These are phyloP conservation scores for Saturnispora quitensis DNA, from an alignment of 805 yeast species.

Conservation along the genomic window DNA sequence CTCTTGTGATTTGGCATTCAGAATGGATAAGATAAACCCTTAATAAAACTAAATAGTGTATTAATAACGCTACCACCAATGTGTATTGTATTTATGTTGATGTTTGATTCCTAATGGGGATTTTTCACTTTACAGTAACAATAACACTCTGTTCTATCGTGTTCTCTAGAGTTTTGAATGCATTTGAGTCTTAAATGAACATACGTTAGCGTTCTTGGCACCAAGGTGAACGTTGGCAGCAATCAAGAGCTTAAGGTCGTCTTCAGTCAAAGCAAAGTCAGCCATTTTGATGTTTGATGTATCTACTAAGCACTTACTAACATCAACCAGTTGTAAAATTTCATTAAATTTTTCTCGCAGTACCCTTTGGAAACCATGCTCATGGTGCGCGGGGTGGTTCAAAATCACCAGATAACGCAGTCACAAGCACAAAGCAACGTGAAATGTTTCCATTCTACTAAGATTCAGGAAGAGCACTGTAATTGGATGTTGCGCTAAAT, in stretches of 20 bases:
- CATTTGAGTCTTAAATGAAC: constrained; percentile 25
- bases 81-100: neutral
- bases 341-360: constrained; percentile 7
- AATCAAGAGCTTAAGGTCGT: constrained; percentile 97
- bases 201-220: constrained; percentile 98
- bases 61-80: neutral
- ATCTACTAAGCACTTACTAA: constrained; percentile 9
- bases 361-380: neutral
- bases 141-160: too few species aligned
- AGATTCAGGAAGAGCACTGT: too few species aligned
- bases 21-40: neutral
- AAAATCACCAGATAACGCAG: neutral
- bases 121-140: neutral
- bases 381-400: constrained; percentile 5
- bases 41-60: neutral
- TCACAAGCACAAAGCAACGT: neutral
- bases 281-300: constrained; percentile 23
- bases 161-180: neutral
- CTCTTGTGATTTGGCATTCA: neutral
- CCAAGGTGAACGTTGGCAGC: constrained; percentile 99
- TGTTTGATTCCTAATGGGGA: neutral
- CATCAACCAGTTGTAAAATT: neutral
- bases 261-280: constrained; percentile 57
- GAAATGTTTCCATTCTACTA: neutral
- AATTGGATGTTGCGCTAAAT: too few species aligned